Base-by-base conservation (phyloP, 306 rosid genomes). In the Quercus alba region DNA sequence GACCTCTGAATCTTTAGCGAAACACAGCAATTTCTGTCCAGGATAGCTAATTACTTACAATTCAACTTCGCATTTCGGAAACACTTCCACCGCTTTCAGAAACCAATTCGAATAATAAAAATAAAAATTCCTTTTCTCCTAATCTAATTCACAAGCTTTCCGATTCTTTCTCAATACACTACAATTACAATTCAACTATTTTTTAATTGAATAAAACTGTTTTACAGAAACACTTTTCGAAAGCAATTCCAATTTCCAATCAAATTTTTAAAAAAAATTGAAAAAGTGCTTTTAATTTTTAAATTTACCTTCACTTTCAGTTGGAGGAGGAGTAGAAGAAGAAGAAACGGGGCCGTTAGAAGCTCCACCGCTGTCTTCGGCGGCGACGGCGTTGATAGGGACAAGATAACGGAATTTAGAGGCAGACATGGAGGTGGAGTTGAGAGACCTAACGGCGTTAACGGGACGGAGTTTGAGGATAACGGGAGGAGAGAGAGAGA, bases 281-380 rank as follows among this genome's bases (percentile, higher is more conserved):
- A 8, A 15, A 11, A 59, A 55, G 13, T 26, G 30, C 57, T 5
- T 18, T 52, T 6, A 11, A 4, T 20, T 52, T 28, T 10, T 21
- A 51, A 74, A 25, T 80, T 76, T 46, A 95, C 99, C 99, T 72
- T 95, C 97, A 56, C 89, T 87, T 21, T 90, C 89, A 49, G 41
- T 10, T 17, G 57, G 62, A 76, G 85, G 33, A 23, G 66, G 56
- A 78, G 81, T 61, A 18, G 86, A 5, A 46, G 93, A 10, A 19
- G 86, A 61, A 18, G 94, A 85, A 67, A 44, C 81, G n/a, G 94
- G 56, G 55, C 86, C 81, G 79, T 84, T 85, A 59, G 91, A 56
- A 57, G 83, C 86, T 41, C 89, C 89, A 66, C 59, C 86, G 41
- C 79, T 64, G 33, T 88, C 85, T 76, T 90, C 91, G 26, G 87